These are phyloP conservation scores for Vachellia collinsii DNA, from an alignment of 306 rosid species.

Conservation along the genomic window DNA sequence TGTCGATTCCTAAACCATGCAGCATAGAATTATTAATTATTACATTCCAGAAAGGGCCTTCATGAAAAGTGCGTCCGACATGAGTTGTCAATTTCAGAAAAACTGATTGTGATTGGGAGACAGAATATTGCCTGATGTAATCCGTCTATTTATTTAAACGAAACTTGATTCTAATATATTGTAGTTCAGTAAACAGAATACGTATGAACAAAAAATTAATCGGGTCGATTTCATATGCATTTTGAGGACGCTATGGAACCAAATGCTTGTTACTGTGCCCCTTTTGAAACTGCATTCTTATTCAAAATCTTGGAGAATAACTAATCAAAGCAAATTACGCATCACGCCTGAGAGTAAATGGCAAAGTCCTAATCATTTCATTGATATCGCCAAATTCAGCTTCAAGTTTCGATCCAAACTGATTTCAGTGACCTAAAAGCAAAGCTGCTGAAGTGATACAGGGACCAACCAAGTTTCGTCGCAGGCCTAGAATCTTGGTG, in stretches of 20 bases:
- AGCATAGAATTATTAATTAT: constrained; percentile 2
- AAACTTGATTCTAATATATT: too few relatives aligned
- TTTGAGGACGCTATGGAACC: background rate
- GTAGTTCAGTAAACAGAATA: too few relatives aligned
- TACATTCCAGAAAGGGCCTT: constrained; percentile 32
- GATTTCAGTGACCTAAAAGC: background rate
- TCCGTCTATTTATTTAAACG: background rate
- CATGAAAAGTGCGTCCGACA: background rate
- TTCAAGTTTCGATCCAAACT: background rate
- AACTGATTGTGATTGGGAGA: background rate
- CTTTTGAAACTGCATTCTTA: background rate
- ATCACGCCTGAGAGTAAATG: background rate
- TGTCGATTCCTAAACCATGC: background rate
- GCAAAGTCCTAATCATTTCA: background rate
- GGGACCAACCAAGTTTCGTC: background rate
- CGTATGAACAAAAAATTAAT: too few relatives aligned
- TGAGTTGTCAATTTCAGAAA: constrained; percentile 29
- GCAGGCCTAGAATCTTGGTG: background rate
- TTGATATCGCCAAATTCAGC: background rate
- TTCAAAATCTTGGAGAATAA: background rate
- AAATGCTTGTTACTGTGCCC: background rate
- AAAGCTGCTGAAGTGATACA: background rate
- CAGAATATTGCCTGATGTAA: background rate
- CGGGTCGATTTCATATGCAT: background rate
- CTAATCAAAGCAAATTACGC: background rate